Evolutionary conservation across 306 rosid species (phyloP), one percentile per base, ranked within the genome.

Genomic region (Cicer chorassanicum): DNA sequence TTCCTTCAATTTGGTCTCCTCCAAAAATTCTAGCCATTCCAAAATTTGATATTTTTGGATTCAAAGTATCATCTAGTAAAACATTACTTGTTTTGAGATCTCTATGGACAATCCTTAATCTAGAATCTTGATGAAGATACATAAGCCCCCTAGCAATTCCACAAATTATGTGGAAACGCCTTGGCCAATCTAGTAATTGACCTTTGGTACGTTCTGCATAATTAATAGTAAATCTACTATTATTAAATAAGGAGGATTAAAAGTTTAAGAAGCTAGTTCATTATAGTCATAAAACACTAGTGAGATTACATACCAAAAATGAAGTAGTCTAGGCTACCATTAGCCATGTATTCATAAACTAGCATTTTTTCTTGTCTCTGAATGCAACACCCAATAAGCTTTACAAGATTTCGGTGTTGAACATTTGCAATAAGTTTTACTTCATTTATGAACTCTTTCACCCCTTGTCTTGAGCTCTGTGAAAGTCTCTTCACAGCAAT

Each of bases 61-160:
- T 80, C 71, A 82, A 71, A 14, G 81, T 83, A 1, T 76, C 63
- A 71, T 86, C 89, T 14, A 86, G 85, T 71, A 86, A 79, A 18
- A 89, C 75, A 42, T 89, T 86, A 78, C 90, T 84, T 10, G 93
- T 75, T 80, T 89, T 89, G 9, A 88, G 82, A 57, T 88, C 89
- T 81, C 89, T 86, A 43, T 88, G 90, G 18, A 88, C 68, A n/a
- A 88, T 86, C 34, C 93, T 75, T 29, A 89, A 40, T 60, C 88
- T 72, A 0, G 91, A 89, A 70, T 87, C 91, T 68, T 85, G 88
- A 68, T 88, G 86, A 40, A 88, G 87, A 80, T 88, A 86, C 19
- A 84, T 70, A 64, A 86, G 81, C 7, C 90, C 92, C 18, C 84
- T 61, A 6, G 87, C 85, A 75, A 86, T 75, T n/a, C 88, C 90